Percentiles rank a stretch among this genome's conserved stretches.
phyloP scores from a whole-genome alignment of 1,284 basidiomycete genomes.

The Melampsora larici-populina region DNA sequence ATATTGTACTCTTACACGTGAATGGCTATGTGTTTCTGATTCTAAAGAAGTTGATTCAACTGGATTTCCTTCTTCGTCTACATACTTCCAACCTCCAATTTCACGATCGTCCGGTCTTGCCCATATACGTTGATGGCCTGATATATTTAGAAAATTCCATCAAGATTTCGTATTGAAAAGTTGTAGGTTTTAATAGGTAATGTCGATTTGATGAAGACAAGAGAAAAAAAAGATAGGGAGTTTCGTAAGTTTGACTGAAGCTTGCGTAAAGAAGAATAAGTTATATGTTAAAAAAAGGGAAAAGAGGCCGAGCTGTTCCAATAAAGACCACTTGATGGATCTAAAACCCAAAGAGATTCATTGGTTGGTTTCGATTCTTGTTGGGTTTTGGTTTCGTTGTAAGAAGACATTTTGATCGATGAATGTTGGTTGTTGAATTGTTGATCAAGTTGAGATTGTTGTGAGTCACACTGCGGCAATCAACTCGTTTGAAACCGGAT shows the following conservation, averaged over 20 bases:
- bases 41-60: not conserved
- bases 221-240: constrained; percentile 5
- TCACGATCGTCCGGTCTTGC: constrained; percentile 11
- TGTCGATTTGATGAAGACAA: not conserved
- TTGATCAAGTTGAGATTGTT: too few relatives aligned
- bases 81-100: constrained; percentile 14
- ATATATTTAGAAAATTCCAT: not conserved
- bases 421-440: too few relatives aligned
- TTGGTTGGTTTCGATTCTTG: too few relatives aligned
- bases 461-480: too few relatives aligned
- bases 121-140: constrained; percentile 21
- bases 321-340: constrained; percentile 31
- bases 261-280: too few relatives aligned
- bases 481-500: too few relatives aligned
- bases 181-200: too few relatives aligned
- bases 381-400: too few relatives aligned
- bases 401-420: too few relatives aligned
- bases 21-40: not conserved
- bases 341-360: constrained; percentile 18
- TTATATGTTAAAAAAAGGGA: not conserved
- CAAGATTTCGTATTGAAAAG: not conserved
- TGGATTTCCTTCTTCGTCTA: constrained; percentile 33
- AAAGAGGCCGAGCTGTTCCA: constrained; percentile 43
- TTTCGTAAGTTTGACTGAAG: not conserved
- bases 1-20: not conserved